phyloP scores from a whole-genome alignment of 2,329 filamentous ascomycete species.

The Coniochaeta sp. region DNA sequence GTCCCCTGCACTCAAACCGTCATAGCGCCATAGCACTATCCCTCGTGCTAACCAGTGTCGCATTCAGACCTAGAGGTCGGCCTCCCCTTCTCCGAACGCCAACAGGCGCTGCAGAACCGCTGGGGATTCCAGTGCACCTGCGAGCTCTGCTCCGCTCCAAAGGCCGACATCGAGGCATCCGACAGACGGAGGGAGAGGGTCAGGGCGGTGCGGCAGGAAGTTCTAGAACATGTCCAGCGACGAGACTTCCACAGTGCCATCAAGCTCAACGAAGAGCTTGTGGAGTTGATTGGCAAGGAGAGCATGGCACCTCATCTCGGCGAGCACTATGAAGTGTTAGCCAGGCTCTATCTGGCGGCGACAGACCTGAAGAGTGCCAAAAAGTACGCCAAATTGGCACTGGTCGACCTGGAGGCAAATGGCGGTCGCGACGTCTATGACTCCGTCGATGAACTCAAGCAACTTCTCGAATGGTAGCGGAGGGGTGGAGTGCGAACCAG shows the following conservation, averaged over 20 bases:
- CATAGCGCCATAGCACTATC: no score
- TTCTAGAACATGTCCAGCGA: conserved; percentile 10
- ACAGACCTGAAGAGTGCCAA: conserved; percentile 13
- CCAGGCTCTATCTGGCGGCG: conserved; percentile 14
- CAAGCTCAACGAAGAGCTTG: conserved; percentile 12
- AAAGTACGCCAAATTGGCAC: conserved; percentile 12
- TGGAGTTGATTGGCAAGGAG: conserved; percentile 13
- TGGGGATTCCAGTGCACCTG: conserved; percentile 23
- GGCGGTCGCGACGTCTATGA: neutral
- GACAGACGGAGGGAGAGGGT: conserved; percentile 16
- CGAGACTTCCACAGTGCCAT: conserved; percentile 10
- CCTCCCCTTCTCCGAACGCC: conserved; percentile 14
- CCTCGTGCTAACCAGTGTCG: neutral
- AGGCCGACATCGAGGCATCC: conserved; percentile 9
- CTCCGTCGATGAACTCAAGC: neutral
- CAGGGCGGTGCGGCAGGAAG: conserved; percentile 7
- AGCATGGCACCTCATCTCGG: conserved; percentile 18
- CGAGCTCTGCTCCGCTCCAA: conserved; percentile 12
- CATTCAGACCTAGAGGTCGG: conserved; percentile 11
- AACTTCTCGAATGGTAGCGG: neutral
- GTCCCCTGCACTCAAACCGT: no score
- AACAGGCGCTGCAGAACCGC: conserved; percentile 9
- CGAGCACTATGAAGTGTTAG: conserved; percentile 19
- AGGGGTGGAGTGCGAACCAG: neutral
- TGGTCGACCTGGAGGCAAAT: conserved; percentile 12